Base-by-base conservation (phyloP, 2,329 filamentous ascomycete species). In the Didymella segeticola region DNA sequence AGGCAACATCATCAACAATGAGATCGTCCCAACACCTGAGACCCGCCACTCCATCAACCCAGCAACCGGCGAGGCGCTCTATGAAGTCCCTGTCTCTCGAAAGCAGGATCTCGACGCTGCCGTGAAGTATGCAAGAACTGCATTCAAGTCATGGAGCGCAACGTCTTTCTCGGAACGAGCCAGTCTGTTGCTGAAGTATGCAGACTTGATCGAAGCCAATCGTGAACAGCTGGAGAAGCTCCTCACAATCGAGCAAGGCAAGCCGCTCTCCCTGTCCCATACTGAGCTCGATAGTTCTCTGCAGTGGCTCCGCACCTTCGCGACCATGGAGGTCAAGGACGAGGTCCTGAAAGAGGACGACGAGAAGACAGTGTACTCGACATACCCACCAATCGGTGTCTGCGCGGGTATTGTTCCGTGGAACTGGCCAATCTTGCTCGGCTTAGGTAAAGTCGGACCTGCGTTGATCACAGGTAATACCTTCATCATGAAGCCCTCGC, bases 401-500 rank as follows among this genome's bases (percentile, higher is more conserved):
- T 74, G 78, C 30, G 70, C 62, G 5, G 70, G 67, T 15, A 74
- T 73, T 25, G 66, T 71, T 27, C 70, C 70, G 2, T 82, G 78
- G 74, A 82, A 82, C 69, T 80, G 63, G 58, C 66, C 66, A 1
- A 53, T 70, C 5, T 47, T 68, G 20, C 59, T 69, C 5, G 62
- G 72, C 1, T 53, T 73, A 5, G 77, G 78, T 38, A 88, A 88
- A 67, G 74, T 88, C n/a, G 80, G 78, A 1, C 82, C 84, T 0
- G 83, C 83, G 1, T 61, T 88, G 0, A 62, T 86, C 12, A 82
- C 84, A 0, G 83, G 83, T 7, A 84, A 84, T 47, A 73, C 76
- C 0, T 70, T 86, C 33, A 83, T 86, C 39, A 68, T 84, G 56
- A 86, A 86, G 67, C 82, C 82, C 1, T 84, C 81, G 14, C 78